Base-by-base conservation (phyloP, 116 monocot genomes). In the Cymodocea nodosa region DNA sequence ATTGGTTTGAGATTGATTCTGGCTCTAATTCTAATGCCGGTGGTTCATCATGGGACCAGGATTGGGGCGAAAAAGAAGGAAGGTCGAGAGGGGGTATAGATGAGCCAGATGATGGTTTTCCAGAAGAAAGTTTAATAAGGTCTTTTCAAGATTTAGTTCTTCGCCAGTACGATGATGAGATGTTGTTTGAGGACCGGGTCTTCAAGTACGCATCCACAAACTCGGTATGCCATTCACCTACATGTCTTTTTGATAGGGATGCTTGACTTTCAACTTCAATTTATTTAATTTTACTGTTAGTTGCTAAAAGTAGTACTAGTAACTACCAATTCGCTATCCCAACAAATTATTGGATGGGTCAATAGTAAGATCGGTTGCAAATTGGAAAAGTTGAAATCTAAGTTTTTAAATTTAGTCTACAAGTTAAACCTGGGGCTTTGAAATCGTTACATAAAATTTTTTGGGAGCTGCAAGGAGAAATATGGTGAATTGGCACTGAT, bases 151-250 rank as follows among this genome's bases (percentile, higher is more conserved):
- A 79, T 20, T 71, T 82, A 16, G 30, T 84, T n/a, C 58, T 59
- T 23, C 70, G 74, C 6, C 63, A 35, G 3, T 52, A 72, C 16
- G 80, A 86, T 58, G 81, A 89, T 50, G 90, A 95, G 30, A 63
- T 90, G 34, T 56, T 95, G 78, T 95, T 95, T 68, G 95, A 95
- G 65, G 95, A 95, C 71, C 74, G 76, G 62, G 95, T 95, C 37
- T 95, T 90, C 65, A 76, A 64, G 13, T 90, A 81, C 74, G 95
- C 95, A 66, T 95, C 95, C 0, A 59, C 59, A 22, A 90, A 60
- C 50, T 95, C 95, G 78, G 95, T 95, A 85, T 48, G 69, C 58
- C n/a, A n/a, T 8, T 56, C 24, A 65, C 50, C 6, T 16, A 65
- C 23, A 6, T 50, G 0, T 50, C 20, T 23, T 30, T 64, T 10